These are phyloP conservation scores for Pseudopyrenochaeta lycopersici DNA, from an alignment of 2,329 filamentous ascomycete genomes.

Conservation along the genomic window DNA sequence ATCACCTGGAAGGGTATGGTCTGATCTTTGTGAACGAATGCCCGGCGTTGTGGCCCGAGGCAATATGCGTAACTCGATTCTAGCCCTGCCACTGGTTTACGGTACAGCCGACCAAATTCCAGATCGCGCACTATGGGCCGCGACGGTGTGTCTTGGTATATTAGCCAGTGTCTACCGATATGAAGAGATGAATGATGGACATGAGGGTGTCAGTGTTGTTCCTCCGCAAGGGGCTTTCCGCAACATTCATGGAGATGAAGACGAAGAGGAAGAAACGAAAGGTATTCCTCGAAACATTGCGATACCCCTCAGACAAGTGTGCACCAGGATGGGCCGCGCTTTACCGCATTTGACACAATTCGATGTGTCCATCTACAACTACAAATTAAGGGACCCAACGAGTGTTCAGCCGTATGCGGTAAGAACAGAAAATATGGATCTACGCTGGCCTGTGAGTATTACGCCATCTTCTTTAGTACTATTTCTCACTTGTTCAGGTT, in stretches of 20 bases:
- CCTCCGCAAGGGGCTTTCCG: slow-evolving; percentile 44
- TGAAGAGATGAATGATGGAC: slow-evolving; percentile 62
- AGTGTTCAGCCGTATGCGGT: slow-evolving; percentile 61
- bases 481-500: slow-evolving; percentile 13
- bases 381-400: slow-evolving; percentile 59
- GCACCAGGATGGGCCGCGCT: slow-evolving; percentile 62
- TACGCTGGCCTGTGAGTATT: slow-evolving; percentile 59
- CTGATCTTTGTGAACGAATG: slow-evolving; percentile 63
- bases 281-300: slow-evolving; percentile 61
- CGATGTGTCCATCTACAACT: slow-evolving; percentile 64
- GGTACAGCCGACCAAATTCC: slow-evolving; percentile 62
- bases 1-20: slow-evolving; percentile 62
- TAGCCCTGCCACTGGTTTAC: slow-evolving; percentile 58
- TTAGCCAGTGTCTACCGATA: slow-evolving; percentile 64
- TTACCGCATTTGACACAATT: slow-evolving; percentile 63
- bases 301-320: slow-evolving; percentile 61
- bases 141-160: slow-evolving; percentile 62
- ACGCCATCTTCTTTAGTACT: neutral
- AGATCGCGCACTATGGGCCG: slow-evolving; percentile 62
- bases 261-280: slow-evolving; percentile 60
- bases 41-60: slow-evolving; percentile 61
- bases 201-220: slow-evolving; percentile 57
- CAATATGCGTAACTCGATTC: slow-evolving; percentile 60
- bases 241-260: slow-evolving; percentile 56
- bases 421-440: slow-evolving; percentile 63